Percentiles rank a stretch among this genome's conserved stretches.
Conservation (phyloP, 2,329 filamentous ascomycete genomes). For the Epichloe sp. region DNA sequence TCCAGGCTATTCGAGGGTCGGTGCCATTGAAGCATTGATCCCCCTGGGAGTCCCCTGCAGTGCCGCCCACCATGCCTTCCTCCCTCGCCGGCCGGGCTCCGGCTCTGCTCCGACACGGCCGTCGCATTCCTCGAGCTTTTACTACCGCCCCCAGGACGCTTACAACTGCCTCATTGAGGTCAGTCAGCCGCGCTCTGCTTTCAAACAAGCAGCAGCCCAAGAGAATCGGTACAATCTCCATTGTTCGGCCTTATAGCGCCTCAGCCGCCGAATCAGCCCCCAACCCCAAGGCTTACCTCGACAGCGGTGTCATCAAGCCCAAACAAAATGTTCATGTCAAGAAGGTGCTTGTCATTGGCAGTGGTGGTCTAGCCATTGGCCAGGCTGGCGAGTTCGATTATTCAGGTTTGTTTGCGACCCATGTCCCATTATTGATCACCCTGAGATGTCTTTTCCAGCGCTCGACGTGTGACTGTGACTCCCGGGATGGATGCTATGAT, state of each 20-base stretch:
- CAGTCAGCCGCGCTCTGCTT: constrained; percentile 19
- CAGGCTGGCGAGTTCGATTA: constrained; percentile 98
- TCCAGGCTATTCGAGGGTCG: constrained; percentile 22
- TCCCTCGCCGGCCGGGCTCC: constrained; percentile 43
- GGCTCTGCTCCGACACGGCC: constrained; percentile 42
- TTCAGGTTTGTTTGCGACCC: constrained; percentile 52
- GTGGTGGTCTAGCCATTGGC: constrained; percentile 89
- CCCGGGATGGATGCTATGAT: neutral
- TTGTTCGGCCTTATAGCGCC: constrained; percentile 28
- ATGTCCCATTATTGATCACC: neutral
- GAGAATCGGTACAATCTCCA: constrained; percentile 34
- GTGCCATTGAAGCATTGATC: constrained; percentile 23
- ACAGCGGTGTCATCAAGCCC: constrained; percentile 75
- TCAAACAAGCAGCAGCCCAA: constrained; percentile 22
- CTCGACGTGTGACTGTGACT: neutral
- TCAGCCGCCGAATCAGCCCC: constrained; percentile 53
- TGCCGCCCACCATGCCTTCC: constrained; percentile 26
- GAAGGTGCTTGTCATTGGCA: constrained; percentile 94
- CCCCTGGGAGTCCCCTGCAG: constrained; percentile 18
- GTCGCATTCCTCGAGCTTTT: constrained; percentile 33
- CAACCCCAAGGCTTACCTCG: constrained; percentile 74
- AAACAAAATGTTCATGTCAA: constrained; percentile 76
- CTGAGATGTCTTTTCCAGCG: neutral
- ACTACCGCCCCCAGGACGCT: constrained; percentile 32
- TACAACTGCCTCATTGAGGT: constrained; percentile 23